A percentile compares a stretch with the other conserved stretches of the same genome.
These are phyloP conservation scores for Mycosphaerelloides madeirae DNA, from an alignment of 2,329 filamentous ascomycete genomes.

Conservation along the genomic window DNA sequence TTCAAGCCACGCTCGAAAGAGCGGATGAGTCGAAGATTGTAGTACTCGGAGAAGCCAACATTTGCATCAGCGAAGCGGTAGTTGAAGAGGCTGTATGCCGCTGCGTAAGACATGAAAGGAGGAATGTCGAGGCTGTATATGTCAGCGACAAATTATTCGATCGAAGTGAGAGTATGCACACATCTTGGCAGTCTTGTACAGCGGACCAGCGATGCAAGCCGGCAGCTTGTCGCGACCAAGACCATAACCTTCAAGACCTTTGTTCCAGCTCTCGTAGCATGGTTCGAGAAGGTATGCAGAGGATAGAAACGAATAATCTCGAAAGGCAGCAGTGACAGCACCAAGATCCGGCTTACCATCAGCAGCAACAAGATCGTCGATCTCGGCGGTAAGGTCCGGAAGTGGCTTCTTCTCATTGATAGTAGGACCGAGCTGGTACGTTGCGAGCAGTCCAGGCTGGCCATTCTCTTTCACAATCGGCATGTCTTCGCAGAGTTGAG, in stretches of 20 bases:
- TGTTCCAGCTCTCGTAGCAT: constrained; percentile 67
- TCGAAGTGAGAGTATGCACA: constrained; percentile 47
- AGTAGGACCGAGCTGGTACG: constrained; percentile 67
- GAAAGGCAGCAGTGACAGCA: constrained; percentile 78
- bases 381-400: constrained; percentile 67
- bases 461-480: constrained; percentile 73
- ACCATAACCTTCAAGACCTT: constrained; percentile 67
- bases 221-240: constrained; percentile 71
- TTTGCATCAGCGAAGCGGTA: constrained; percentile 56
- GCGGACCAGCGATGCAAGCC: constrained; percentile 68
- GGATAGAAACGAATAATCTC: constrained; percentile 87
- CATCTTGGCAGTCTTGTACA: constrained; percentile 79
- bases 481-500: constrained; percentile 69
- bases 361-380: constrained; percentile 38
- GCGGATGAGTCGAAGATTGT: constrained; percentile 74
- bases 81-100: constrained; percentile 60
- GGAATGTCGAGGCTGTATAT: constrained; percentile 63
- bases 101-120: constrained; percentile 84
- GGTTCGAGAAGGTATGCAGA: constrained; percentile 89
- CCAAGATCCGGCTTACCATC: constrained; percentile 69
- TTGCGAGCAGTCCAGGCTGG: constrained; percentile 70
- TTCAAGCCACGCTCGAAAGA: constrained; percentile 89
- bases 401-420: constrained; percentile 60
- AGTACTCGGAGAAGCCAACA: constrained; percentile 49
- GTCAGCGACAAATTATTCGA: constrained; percentile 1